Evolutionary conservation across 495 filamentous ascomycete genomes (phyloP).

Genomic region (Hypomontagnella submonticulosa): DNA sequence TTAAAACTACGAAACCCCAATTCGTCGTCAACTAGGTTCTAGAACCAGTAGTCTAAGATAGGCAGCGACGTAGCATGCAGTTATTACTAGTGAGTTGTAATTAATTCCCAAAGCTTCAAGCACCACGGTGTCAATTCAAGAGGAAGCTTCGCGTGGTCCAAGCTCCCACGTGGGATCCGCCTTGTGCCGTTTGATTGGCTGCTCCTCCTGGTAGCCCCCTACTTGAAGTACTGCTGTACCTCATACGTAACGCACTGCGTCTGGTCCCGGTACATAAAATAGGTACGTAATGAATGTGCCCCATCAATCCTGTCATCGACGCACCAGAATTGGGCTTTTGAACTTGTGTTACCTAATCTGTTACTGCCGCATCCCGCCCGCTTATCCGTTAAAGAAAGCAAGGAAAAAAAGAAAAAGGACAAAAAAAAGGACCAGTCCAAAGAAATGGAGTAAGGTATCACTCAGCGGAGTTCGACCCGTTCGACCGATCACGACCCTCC

Average conservation of each 20-base stretch:
- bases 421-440: constrained; percentile 2
- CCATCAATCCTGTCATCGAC: constrained; percentile 1
- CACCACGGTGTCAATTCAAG: constrained; percentile 44
- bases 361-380: constrained; percentile 20
- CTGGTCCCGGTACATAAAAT: not conserved
- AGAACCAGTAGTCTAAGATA: not conserved
- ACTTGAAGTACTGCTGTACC: constrained; percentile 1
- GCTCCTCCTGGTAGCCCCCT: constrained; percentile 16
- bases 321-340: not conserved
- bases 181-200: constrained; percentile 16
- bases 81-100: constrained; percentile 11
- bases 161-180: constrained; percentile 16
- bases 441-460: constrained; percentile 8
- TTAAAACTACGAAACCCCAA: not conserved
- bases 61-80: not conserved
- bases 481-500: constrained; percentile 5
- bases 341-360: constrained; percentile 14
- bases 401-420: not conserved
- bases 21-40: not conserved
- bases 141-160: constrained; percentile 28
- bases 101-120: constrained; percentile 25
- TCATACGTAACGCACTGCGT: constrained; percentile 8
- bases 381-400: not conserved
- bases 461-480: constrained; percentile 24
- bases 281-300: constrained; percentile 2